Evolutionary conservation across 2,329 filamentous ascomycete species (phyloP).

Genomic region (Penicillium nordicum): DNA sequence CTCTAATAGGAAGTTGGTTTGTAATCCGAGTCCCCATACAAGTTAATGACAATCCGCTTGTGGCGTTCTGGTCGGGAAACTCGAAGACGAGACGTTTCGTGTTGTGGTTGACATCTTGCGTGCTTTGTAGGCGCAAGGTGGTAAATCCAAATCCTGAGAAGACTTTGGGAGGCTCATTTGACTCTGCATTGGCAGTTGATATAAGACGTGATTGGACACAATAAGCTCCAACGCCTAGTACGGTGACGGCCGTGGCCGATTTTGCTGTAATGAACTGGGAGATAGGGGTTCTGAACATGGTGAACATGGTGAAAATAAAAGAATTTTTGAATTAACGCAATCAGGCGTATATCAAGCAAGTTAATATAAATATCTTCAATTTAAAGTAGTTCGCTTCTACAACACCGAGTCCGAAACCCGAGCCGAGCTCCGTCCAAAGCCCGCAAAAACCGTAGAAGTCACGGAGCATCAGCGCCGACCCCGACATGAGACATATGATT

Average conservation of each 20-base stretch:
- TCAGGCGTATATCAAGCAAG: not conserved
- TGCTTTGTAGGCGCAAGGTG: constrained; percentile 50
- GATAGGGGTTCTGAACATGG: not conserved
- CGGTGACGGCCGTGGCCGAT: not conserved
- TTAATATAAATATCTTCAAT: not conserved
- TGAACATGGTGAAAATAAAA: not conserved
- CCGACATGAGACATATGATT: not conserved
- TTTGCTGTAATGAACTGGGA: not conserved
- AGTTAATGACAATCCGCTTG: constrained; percentile 51
- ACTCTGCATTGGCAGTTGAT: constrained; percentile 8
- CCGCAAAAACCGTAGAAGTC: not conserved
- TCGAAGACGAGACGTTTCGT: constrained; percentile 58
- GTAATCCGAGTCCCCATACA: constrained; percentile 32
- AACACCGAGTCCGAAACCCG: not conserved
- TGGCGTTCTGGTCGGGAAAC: constrained; percentile 47
- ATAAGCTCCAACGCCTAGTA: constrained; percentile 8
- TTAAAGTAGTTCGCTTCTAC: not conserved
- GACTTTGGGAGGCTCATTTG: constrained; percentile 3
- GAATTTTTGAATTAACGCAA: not conserved
- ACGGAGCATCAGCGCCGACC: not conserved
- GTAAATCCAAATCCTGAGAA: constrained; percentile 36
- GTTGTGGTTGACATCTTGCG: constrained; percentile 56
- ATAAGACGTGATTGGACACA: not conserved
- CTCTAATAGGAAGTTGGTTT: not conserved
- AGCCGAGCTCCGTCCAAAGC: not conserved